Evolutionary conservation across 83 land plant genomes (phyloP), one percentile per base, ranked within the genome.

Genomic region (Thuja plicata): DNA sequence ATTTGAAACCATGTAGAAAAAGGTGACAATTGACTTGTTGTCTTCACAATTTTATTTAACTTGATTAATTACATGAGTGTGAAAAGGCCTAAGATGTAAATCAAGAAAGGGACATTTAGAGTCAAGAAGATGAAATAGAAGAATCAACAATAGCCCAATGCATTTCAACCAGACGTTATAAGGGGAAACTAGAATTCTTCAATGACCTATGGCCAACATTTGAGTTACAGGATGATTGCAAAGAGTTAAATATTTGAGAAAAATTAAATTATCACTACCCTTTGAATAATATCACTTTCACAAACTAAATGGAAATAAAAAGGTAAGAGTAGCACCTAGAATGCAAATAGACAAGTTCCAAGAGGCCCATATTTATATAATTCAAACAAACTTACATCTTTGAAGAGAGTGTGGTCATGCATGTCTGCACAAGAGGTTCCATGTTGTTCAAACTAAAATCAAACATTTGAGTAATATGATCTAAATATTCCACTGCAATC

Each of bases 401-500:
- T n/a, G n/a, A n/a, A n/a, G n/a, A n/a, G n/a, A n/a, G n/a, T n/a
- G n/a, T n/a, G n/a, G n/a, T n/a, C n/a, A n/a, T n/a, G n/a, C n/a
- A 35, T 21, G 99, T 97, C 88, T 94, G 98, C 88, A 98, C 97
- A 74, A 98, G 91, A 87, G 99, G 91, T 85, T 96, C 99, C 35
- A 96, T 87, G 70, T 95, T 90, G 73, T 87, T 73, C 2, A 46
- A 81, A 45, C 92, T 92, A 88, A 93, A 97, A 3, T 98, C 97
- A 89, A 94, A 97, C 86, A 95, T 97, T 57, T 92, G 94, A 40
- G 99, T 89, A 84, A 97, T 95, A 30, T 45, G 88, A 83, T 95
- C 93, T 80, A 98, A 91, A 93, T 97, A 94, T n/a, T 98, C 99
- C 77, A 94, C 94, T 88, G 99, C 97, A 19, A 98, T 91, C 89